Conservation (phyloP, 306 rosid genomes). For the Glycine soja region DNA sequence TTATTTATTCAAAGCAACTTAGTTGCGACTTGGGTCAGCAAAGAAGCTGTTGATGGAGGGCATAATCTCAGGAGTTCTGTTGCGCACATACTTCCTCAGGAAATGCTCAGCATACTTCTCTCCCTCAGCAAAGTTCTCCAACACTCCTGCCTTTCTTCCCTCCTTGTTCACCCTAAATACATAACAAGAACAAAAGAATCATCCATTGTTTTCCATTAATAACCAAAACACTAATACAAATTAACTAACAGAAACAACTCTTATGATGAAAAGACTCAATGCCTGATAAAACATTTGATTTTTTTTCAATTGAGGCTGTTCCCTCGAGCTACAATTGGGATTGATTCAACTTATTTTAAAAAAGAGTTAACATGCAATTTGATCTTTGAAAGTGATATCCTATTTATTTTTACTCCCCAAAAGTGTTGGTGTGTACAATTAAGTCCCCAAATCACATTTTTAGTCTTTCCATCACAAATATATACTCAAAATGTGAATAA, state of each 20-base stretch:
- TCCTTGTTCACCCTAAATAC: slow-evolving; percentile 76
- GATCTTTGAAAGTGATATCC: background rate
- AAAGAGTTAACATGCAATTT: background rate
- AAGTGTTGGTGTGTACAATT: background rate
- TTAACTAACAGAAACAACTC: background rate
- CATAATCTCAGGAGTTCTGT: slow-evolving; percentile 80
- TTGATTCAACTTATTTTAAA: background rate
- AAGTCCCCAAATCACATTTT: background rate
- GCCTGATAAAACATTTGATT: background rate
- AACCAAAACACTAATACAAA: background rate
- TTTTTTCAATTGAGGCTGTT: background rate
- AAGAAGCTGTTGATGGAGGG: slow-evolving; percentile 79
- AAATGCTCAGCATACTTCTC: slow-evolving; percentile 77
- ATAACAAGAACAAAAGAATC: slow-evolving; percentile 4
- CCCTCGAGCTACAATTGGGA: background rate
- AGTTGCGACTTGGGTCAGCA: slow-evolving; percentile 68
- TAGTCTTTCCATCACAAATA: slow-evolving; percentile 2
- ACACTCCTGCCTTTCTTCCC: slow-evolving; percentile 82
- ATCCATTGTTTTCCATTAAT: slow-evolving; percentile 15
- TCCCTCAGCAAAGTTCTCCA: slow-evolving; percentile 85
- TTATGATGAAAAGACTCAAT: background rate
- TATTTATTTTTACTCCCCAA: background rate
- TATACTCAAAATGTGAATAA: background rate
- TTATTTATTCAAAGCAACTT: slow-evolving; percentile 45
- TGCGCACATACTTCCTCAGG: slow-evolving; percentile 75